Conservation (phyloP, 1,284 basidiomycete species). For the Sanghuangporus sanghuang region DNA sequence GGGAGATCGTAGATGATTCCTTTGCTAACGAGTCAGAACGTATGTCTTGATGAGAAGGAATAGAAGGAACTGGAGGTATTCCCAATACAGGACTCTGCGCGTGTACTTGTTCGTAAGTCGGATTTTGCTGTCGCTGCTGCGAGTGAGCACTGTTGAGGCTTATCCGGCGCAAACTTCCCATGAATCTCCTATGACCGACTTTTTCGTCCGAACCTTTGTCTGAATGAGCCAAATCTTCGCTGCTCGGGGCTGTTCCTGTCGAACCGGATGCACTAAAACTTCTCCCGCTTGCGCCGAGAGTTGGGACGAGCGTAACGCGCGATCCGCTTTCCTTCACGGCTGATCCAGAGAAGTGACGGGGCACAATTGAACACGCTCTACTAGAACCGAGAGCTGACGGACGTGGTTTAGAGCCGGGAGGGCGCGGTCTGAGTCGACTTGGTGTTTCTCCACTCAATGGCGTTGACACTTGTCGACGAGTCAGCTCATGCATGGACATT, state of each 20-base stretch:
- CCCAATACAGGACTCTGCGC: not conserved
- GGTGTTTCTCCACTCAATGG: conserved; percentile 6
- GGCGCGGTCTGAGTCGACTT: conserved; percentile 6
- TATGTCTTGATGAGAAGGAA: not conserved
- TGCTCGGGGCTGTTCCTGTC: conserved; percentile 19
- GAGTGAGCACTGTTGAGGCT: conserved; percentile 46
- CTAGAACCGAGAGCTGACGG: not conserved
- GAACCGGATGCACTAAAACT: not conserved
- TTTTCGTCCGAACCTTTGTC: conserved; percentile 22
- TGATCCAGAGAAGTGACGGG: conserved; percentile 14
- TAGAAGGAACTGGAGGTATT: not conserved
- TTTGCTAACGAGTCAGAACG: not conserved
- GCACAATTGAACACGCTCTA: conserved; percentile 1
- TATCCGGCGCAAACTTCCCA: conserved; percentile 61
- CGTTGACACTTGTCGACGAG: not conserved
- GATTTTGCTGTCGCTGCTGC: not conserved
- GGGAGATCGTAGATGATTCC: not conserved
- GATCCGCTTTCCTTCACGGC: conserved; percentile 9
- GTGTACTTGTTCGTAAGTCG: not conserved
- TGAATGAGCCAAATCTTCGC: conserved; percentile 22
- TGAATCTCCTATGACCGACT: conserved; percentile 48
- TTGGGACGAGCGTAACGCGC: not conserved
- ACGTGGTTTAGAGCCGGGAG: not conserved
- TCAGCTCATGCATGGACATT: not conserved
- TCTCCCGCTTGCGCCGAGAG: not conserved